Percentiles rank a stretch among this genome's conserved stretches.
phyloP scores from a whole-genome alignment of 257 asterid species.

The Solanum phureja region DNA sequence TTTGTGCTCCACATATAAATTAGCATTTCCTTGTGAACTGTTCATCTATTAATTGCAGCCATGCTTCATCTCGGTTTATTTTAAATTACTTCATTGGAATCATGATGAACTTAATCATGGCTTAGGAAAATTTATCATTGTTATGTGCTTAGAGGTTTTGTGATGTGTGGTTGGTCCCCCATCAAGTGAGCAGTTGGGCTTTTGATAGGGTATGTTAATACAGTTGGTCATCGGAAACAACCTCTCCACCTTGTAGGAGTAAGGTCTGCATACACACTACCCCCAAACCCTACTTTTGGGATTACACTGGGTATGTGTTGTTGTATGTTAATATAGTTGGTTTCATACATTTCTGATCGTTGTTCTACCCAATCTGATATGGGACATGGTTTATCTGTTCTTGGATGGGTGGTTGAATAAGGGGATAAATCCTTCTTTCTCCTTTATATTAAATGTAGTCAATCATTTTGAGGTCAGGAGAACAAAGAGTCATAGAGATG shows the following conservation, averaged over 20 bases:
- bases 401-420: not conserved
- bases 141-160: not conserved
- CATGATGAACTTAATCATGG: not conserved
- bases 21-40: not conserved
- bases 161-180: not conserved
- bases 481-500: not conserved
- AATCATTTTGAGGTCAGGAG: not conserved
- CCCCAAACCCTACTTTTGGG: not conserved
- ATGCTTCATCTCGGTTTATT: not conserved
- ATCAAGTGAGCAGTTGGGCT: not conserved
- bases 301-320: not conserved
- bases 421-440: not conserved
- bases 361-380: not conserved
- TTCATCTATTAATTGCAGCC: not conserved
- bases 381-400: not conserved
- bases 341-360: not conserved
- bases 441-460: not conserved
- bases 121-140: not conserved
- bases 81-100: not conserved
- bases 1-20: not conserved
- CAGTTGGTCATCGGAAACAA: not conserved
- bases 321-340: not conserved
- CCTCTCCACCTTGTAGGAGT: not conserved
- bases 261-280: too few species aligned
- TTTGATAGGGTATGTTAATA: not conserved